phyloP scores from a whole-genome alignment of 345 rosid species.

The Melaleuca alternifolia region DNA sequence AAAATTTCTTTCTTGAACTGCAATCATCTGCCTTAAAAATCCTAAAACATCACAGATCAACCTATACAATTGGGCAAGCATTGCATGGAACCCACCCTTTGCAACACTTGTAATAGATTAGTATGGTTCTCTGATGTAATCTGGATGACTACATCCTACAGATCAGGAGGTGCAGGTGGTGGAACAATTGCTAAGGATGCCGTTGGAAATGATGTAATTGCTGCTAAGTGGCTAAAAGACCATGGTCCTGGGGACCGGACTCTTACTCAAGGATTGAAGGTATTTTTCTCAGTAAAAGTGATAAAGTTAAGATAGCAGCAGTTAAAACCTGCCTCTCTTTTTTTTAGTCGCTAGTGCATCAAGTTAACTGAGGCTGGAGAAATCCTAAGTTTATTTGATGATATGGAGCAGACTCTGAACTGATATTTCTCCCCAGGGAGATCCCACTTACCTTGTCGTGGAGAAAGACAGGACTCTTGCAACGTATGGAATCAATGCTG shows the following conservation, averaged over 20 bases:
- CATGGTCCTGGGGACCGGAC: conserved; percentile 88
- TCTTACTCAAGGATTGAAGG: conserved; percentile 84
- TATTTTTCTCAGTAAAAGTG: conserved; percentile 3
- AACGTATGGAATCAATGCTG: conserved; percentile 69
- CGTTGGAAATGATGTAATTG: conserved; percentile 60
- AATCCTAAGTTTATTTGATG: background rate
- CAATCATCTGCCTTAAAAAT: background rate
- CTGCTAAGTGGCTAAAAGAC: conserved; percentile 63
- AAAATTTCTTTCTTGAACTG: background rate
- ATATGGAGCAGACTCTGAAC: background rate
- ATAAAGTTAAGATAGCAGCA: background rate
- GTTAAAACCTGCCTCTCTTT: background rate
- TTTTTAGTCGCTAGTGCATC: background rate
- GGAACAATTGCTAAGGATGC: conserved; percentile 95
- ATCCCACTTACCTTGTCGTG: conserved; percentile 91
- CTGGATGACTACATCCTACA: conserved; percentile 1
- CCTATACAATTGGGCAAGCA: background rate
- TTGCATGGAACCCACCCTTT: background rate
- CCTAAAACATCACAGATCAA: background rate
- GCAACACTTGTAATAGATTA: background rate
- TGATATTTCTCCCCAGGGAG: conserved; percentile 45
- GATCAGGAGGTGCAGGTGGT: conserved; percentile 42
- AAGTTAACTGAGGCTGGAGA: background rate
- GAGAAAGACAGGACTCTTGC: conserved; percentile 82
- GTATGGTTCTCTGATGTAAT: background rate